These are phyloP conservation scores for Polymyxa betae DNA, from an alignment of 208 protist species.

Conservation along the genomic window DNA sequence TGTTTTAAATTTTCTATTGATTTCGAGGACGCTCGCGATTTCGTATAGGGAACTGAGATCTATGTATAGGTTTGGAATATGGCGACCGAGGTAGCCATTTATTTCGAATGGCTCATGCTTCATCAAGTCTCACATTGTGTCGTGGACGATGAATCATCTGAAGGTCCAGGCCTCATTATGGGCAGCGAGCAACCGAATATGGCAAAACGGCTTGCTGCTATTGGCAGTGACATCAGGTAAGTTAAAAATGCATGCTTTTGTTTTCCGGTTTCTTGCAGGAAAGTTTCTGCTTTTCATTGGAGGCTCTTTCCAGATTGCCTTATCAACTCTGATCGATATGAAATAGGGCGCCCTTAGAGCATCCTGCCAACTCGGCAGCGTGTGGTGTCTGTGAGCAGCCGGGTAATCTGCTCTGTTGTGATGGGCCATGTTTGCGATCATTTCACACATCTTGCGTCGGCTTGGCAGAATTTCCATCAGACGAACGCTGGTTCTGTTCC, in stretches of 20 bases:
- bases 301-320: too few relatives aligned
- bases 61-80: constrained; percentile 19
- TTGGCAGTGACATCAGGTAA: constrained; percentile 20
- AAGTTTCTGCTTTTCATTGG: too few relatives aligned
- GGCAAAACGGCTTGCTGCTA: constrained; percentile 8
- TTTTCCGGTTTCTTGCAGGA: too few relatives aligned
- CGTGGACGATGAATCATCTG: not conserved
- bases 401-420: constrained; percentile 37
- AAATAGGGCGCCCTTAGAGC: not conserved
- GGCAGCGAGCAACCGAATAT: not conserved
- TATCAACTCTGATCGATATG: too few relatives aligned
- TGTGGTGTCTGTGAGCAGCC: constrained; percentile 51
- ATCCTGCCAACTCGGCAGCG: constrained; percentile 41
- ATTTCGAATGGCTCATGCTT: constrained; percentile 30
- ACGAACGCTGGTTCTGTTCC: constrained; percentile 28
- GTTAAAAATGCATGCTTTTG: not conserved
- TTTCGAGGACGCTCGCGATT: too few relatives aligned
- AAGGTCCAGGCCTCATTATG: not conserved
- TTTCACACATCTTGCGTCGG: constrained; percentile 37
- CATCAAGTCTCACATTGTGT: constrained; percentile 22
- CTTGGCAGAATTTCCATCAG: constrained; percentile 22
- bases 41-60: not conserved
- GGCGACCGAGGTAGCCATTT: constrained; percentile 17
- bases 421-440: constrained; percentile 35
- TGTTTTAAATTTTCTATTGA: too few relatives aligned